Evolutionary conservation across 495 filamentous ascomycete genomes (phyloP), one percentile per base, ranked within the genome.

Genomic region (Penicillium manginii): DNA sequence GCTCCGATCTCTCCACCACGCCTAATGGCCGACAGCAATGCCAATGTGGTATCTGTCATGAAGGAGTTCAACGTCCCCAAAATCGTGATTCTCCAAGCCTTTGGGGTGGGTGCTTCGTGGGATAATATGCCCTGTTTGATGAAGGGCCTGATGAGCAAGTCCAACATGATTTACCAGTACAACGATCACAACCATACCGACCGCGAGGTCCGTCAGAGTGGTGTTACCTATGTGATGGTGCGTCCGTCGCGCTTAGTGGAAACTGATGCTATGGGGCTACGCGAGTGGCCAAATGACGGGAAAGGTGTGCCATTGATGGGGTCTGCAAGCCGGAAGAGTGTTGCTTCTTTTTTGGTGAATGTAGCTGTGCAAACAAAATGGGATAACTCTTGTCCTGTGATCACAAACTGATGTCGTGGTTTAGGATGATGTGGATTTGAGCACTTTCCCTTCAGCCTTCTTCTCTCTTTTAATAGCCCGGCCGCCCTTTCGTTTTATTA

Each of bases 101-200:
- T 75, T 60, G 77, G 77, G 29, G 77, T 76, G 35, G 78, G 76
- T 37, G 71, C 73, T 32, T 81, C 78, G 33, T 81, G 78, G 78
- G 58, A 53, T 17, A 76, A 73, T 51, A 73, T 81, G 66, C 66
- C 68, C 43, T 81, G 68, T 53, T 26, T 74, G 48, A 50, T 71
- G 48, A 74, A 68, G 32, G 57, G 67, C 35, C 66, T 81, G 47
- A 74, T 81, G 73, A 63, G 64, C 57, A 75, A 70, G 64, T 75
- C 75, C 54, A 81, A 79, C 49, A 70, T 81, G 72, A 73, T 67
- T 53, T 73, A 76, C 58, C 70, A 73, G 49, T 76, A 78, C 46
- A 72, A 73, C 19, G 78, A 81, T 59, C 78, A 81, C 57, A 68
- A 72, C 49, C 59, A 72, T 33, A 66, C 75, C 21, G 78, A 76